A percentile compares a stretch with the other conserved stretches of the same genome.
Conservation (phyloP, 441 rosid genomes). For the Adansonia rubrostipa region DNA sequence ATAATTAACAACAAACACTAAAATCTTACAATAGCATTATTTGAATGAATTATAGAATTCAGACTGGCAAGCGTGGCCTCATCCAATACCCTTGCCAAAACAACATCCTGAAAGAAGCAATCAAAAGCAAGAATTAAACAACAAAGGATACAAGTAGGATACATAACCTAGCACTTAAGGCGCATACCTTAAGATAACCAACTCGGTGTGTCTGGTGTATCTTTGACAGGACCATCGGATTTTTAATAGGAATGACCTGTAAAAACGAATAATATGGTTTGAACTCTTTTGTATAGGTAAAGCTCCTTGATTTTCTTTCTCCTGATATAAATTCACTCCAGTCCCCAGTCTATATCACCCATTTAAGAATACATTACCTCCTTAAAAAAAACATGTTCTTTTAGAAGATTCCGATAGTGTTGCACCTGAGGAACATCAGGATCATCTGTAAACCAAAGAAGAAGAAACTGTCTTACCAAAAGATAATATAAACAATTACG, state of each 20-base stretch:
- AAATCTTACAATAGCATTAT: constrained; percentile 90
- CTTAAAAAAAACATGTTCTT: constrained; percentile 93
- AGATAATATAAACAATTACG: neutral
- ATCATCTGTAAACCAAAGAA: constrained; percentile 67
- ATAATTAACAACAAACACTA: constrained; percentile 14
- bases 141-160: constrained; percentile 4
- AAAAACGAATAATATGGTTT: constrained; percentile 20
- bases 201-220: constrained; percentile 98
- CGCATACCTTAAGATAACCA: constrained; percentile 89
- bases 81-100: constrained; percentile 93
- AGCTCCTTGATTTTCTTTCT: neutral
- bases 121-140: constrained; percentile 37
- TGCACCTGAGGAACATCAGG: constrained; percentile 81
- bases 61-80: constrained; percentile 86
- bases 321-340: constrained; percentile 16
- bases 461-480: constrained; percentile 8
- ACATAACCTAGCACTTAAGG: constrained; percentile 26
- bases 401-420: constrained; percentile 82
- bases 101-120: constrained; percentile 78
- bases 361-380: constrained; percentile 62
- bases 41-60: constrained; percentile 89
- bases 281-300: constrained; percentile 4
- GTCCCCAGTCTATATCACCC: constrained; percentile 21
- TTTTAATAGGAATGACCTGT: constrained; percentile 94
- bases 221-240: constrained; percentile 81